Percentiles rank a stretch among this genome's conserved stretches.
Evolutionary conservation across 306 rosid species (phyloP).

Genomic region (Gillenia trifoliata): DNA sequence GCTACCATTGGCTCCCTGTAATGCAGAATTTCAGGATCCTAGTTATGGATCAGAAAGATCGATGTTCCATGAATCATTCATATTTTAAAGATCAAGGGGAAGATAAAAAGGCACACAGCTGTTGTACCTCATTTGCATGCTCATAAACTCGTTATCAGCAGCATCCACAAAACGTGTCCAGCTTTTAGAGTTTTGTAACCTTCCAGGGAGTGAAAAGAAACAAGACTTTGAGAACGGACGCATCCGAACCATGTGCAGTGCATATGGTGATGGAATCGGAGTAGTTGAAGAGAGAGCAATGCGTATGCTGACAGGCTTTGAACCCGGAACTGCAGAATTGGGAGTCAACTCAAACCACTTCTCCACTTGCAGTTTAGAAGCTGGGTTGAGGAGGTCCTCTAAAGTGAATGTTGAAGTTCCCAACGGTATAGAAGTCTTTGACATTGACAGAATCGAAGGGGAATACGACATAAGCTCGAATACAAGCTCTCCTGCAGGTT

Average conservation of each 20-base stretch:
- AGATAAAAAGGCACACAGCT: too few relatives aligned
- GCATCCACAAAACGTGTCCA: slow-evolving; percentile 63
- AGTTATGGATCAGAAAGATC: too few relatives aligned
- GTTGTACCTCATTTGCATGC: slow-evolving; percentile 86
- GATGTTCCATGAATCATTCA: too few relatives aligned
- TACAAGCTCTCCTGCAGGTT: slow-evolving; percentile 76
- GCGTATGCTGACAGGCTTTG: slow-evolving; percentile 23
- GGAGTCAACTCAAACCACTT: slow-evolving; percentile 36
- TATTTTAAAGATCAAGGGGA: slow-evolving; percentile 17
- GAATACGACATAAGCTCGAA: slow-evolving; percentile 50
- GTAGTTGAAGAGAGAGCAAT: slow-evolving; percentile 34
- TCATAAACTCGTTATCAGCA: slow-evolving; percentile 50
- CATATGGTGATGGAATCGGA: slow-evolving; percentile 56
- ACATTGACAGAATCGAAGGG: neutral
- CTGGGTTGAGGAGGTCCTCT: slow-evolving; percentile 10
- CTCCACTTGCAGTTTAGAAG: slow-evolving; percentile 23
- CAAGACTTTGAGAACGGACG: slow-evolving; percentile 43
- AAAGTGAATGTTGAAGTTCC: slow-evolving; percentile 29
- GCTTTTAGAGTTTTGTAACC: slow-evolving; percentile 38
- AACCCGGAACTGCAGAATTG: neutral
- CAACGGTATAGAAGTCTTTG: slow-evolving; percentile 23
- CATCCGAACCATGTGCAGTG: slow-evolving; percentile 43
- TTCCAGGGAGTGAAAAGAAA: slow-evolving; percentile 52
- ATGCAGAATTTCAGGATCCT: neutral
- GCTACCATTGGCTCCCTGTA: slow-evolving; percentile 26